phyloP scores from a whole-genome alignment of 2,329 filamentous ascomycete genomes.

The Xylariomycetidae sp. region DNA sequence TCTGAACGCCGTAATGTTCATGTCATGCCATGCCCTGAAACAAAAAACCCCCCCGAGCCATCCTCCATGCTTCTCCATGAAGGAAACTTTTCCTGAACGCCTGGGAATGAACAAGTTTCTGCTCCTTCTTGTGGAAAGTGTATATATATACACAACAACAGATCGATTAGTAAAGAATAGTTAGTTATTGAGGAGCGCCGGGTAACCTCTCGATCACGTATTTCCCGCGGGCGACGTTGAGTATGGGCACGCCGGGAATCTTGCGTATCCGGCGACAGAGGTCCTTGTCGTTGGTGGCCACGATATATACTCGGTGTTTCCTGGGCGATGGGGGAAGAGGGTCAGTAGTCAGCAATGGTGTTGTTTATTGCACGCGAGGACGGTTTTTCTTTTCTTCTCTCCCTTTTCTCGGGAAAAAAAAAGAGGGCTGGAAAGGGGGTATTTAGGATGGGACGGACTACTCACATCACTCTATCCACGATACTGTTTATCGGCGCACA shows the following conservation, averaged over 20 bases:
- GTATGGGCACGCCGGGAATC: constrained; percentile 63
- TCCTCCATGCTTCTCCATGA: too few species aligned
- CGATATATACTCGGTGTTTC: constrained; percentile 63
- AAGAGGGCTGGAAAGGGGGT: not conserved
- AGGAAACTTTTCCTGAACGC: too few species aligned
- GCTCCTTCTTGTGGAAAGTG: too few species aligned
- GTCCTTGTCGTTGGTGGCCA: constrained; percentile 68
- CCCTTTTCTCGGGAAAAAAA: too few species aligned
- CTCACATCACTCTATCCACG: constrained; percentile 1
- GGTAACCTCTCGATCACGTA: constrained; percentile 92
- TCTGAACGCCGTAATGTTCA: too few species aligned
- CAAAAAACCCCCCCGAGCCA: too few species aligned
- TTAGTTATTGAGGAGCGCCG: constrained; percentile 61
- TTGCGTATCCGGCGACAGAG: constrained; percentile 82
- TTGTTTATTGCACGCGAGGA: not conserved
- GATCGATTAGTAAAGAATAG: too few species aligned
- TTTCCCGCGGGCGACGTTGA: constrained; percentile 83
- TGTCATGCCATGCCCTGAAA: too few species aligned
- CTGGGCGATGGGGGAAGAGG: constrained; percentile 1
- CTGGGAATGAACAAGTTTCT: too few species aligned
- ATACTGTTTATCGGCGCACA: constrained; percentile 1
- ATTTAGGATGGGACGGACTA: too few species aligned
- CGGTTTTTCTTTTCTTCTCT: too few species aligned
- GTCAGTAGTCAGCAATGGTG: not conserved
- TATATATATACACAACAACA: too few species aligned